Evolutionary conservation across 257 asterid genomes (phyloP).

Genomic region (Penstemon davidsonii): DNA sequence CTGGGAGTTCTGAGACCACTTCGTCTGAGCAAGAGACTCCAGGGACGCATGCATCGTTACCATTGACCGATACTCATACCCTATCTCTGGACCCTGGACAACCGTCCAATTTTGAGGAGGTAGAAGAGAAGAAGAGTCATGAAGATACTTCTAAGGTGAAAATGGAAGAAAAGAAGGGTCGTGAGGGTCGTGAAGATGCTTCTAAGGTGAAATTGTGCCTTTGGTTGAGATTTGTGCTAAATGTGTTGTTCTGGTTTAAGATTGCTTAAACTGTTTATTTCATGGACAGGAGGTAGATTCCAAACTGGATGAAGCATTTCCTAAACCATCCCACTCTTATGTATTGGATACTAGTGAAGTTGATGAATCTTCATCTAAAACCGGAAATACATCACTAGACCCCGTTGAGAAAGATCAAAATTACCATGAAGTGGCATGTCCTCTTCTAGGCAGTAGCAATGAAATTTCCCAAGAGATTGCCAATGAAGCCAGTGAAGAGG

Average conservation of each 20-base stretch:
- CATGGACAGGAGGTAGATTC: conserved; percentile 50
- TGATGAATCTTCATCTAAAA: conserved; percentile 35
- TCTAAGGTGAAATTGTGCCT: conserved; percentile 40
- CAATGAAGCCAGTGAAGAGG: conserved; percentile 36
- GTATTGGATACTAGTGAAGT: conserved; percentile 29
- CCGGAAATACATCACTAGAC: conserved; percentile 32
- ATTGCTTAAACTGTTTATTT: conserved; percentile 16
- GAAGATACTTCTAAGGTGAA: conserved; percentile 53
- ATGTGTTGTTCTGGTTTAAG: conserved; percentile 17
- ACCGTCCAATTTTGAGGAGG: conserved; percentile 36
- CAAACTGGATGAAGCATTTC: conserved; percentile 32
- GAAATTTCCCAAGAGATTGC: conserved; percentile 38
- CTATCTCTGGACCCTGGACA: conserved; percentile 36
- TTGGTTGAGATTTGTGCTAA: conserved; percentile 18
- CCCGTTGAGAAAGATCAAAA: conserved; percentile 36
- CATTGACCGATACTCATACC: conserved; percentile 30
- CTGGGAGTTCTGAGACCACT: conserved; percentile 45
- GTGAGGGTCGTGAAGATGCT: conserved; percentile 34
- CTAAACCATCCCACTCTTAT: conserved; percentile 34
- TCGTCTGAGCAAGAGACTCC: conserved; percentile 51
- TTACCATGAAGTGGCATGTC: conserved; percentile 30
- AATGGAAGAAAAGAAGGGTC: conserved; percentile 35
- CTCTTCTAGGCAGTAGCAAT: conserved; percentile 30
- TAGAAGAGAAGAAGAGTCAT: conserved; percentile 34
- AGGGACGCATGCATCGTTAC: conserved; percentile 33